Base-by-base conservation (phyloP, 139 green algal species). In the Marvania coccoides region DNA sequence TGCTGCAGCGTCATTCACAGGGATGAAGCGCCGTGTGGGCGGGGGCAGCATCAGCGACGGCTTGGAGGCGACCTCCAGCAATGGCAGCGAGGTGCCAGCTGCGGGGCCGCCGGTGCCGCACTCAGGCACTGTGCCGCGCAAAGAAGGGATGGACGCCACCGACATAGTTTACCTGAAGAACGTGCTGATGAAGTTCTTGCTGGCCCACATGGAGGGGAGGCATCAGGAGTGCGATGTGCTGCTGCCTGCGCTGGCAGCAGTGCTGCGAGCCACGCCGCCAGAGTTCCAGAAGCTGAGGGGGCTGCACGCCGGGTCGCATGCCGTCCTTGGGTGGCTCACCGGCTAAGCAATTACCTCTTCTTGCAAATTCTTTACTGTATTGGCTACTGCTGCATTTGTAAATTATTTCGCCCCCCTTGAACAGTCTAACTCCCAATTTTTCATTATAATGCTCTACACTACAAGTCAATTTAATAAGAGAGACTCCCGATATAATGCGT, bases 81-180 rank as follows among this genome's bases (percentile, higher is more conserved):
- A n/a, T n/a, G n/a, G n/a, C n/a, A n/a, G n/a, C n/a, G n/a, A n/a
- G n/a, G n/a, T n/a, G n/a, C n/a, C n/a, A n/a, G n/a, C n/a, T n/a
- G n/a, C n/a, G n/a, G n/a, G n/a, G n/a, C n/a, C n/a, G n/a, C n/a
- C n/a, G n/a, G n/a, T n/a, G n/a, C n/a, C n/a, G n/a, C n/a, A n/a
- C 19, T 15, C 54, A 61, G n/a, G 31, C n/a, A 34, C n/a, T n/a
- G n/a, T n/a, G n/a, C n/a, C n/a, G 35, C 6, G n/a, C 23, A 28
- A 37, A 38, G 24, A 26, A 4, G 8, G 0, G 30, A 31, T n/a
- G 39, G 3, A 76, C 40, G 3, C 47, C 13, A 77, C 70, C n/a
- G 70, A 77, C 40, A 34, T 72, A 60, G 35, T 72, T 13, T 77
- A 72, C 54, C 35, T 72, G 1, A 77, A 72, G 9, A 77, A 77